A percentile compares a stretch with the other conserved stretches of the same genome.
These are phyloP conservation scores for Phalaenopsis hybrid DNA, from an alignment of 116 monocot species.

Conservation along the genomic window DNA sequence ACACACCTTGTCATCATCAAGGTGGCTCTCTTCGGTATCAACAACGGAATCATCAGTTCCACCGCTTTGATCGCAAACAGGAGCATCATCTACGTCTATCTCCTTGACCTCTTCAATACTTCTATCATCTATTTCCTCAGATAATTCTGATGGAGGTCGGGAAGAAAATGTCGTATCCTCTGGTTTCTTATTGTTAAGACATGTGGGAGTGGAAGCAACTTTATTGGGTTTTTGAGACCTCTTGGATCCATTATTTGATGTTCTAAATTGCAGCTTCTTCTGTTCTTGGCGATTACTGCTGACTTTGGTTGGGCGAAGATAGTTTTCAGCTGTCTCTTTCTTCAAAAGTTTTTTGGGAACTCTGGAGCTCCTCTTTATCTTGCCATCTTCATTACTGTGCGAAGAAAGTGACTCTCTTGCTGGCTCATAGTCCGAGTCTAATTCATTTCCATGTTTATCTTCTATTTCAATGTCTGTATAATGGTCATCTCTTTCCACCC, in stretches of 20 bases:
- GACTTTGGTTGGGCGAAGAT: conserved; percentile 30
- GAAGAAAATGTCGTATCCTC: conserved; percentile 3
- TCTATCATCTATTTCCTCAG: conserved; percentile 67
- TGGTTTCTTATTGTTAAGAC: conserved; percentile 24
- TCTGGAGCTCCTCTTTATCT: conserved; percentile 45
- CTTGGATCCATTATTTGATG: conserved; percentile 40
- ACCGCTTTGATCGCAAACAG: conserved; percentile 54
- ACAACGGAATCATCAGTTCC: conserved; percentile 72
- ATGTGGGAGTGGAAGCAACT: conserved; percentile 31
- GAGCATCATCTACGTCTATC: conserved; percentile 67
- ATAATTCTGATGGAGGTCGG: conserved; percentile 44
- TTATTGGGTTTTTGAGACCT: conserved; percentile 49
- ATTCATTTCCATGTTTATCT: conserved; percentile 45
- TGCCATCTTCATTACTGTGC: conserved; percentile 41
- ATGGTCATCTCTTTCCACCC: conserved; percentile 48
- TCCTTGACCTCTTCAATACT: conserved; percentile 64
- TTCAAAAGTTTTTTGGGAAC: conserved; percentile 56
- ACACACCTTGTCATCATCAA: conserved; percentile 37
- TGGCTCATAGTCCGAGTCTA: conserved; percentile 55
- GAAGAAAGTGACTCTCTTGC: conserved; percentile 63
- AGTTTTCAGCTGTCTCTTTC: conserved; percentile 45
- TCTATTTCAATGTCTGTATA: conserved; percentile 45
- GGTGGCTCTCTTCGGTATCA: conserved; percentile 69
- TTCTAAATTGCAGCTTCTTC: conserved; percentile 49
- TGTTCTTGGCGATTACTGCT: conserved; percentile 37